These are phyloP conservation scores for Jimgerdemannia flammicorona DNA, from an alignment of 192 early-diverging fungal species.

Conservation along the genomic window DNA sequence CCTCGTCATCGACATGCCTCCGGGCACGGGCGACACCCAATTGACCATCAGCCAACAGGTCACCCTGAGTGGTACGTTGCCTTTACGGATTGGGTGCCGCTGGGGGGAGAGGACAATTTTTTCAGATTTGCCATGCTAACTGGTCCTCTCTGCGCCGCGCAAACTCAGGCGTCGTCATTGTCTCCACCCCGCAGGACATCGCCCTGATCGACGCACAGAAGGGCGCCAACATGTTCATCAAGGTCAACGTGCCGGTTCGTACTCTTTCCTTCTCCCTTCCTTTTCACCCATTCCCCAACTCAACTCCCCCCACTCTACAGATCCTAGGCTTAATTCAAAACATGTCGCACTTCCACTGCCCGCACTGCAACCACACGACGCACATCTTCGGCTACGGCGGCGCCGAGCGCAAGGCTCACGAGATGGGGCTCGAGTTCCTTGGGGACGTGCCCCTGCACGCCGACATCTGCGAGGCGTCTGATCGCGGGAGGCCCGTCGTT, in stretches of 20 bases:
- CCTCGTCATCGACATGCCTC: slow-evolving; percentile 88
- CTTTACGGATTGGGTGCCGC: neutral
- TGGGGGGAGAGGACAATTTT: neutral
- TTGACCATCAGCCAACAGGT: slow-evolving; percentile 81
- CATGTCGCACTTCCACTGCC: slow-evolving; percentile 80
- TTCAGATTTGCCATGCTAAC: neutral
- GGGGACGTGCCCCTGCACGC: slow-evolving; percentile 77
- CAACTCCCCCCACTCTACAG: slow-evolving; percentile 28
- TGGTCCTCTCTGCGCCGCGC: neutral
- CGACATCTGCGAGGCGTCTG: slow-evolving; percentile 66
- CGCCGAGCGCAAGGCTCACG: slow-evolving; percentile 50
- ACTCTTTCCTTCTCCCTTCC: neutral
- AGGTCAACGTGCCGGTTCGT: slow-evolving; percentile 76
- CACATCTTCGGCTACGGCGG: slow-evolving; percentile 78
- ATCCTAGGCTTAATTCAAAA: slow-evolving; percentile 87
- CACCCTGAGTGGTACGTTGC: slow-evolving; percentile 45
- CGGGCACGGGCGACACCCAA: slow-evolving; percentile 90
- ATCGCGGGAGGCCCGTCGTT: slow-evolving; percentile 72
- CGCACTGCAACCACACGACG: slow-evolving; percentile 71
- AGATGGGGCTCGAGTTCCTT: slow-evolving; percentile 63
- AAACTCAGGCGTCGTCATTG: slow-evolving; percentile 67
- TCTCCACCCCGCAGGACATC: slow-evolving; percentile 91
- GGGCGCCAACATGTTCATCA: slow-evolving; percentile 79
- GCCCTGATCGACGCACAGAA: slow-evolving; percentile 77
- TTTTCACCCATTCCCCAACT: neutral